phyloP scores from a whole-genome alignment of 768 basidiomycete species.

The Suillus brevipes region DNA sequence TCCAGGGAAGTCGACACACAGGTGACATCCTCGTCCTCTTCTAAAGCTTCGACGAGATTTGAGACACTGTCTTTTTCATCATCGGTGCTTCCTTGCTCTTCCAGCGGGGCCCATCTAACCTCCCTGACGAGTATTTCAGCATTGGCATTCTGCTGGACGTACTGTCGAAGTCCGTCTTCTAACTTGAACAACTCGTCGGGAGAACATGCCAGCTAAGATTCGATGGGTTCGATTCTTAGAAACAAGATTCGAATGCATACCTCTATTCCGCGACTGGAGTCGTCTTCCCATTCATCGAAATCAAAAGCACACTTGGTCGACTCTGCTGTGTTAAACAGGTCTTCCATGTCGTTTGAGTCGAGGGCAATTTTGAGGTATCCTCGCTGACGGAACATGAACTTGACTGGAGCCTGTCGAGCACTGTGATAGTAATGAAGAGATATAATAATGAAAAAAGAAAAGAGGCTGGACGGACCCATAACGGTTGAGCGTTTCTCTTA shows the following conservation, averaged over 20 bases:
- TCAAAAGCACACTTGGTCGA: constrained; percentile 40
- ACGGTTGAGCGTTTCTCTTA: constrained; percentile 51
- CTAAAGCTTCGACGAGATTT: constrained; percentile 50
- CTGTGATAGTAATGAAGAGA: constrained; percentile 32
- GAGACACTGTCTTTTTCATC: constrained; percentile 38
- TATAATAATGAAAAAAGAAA: not conserved
- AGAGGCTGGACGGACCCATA: constrained; percentile 42
- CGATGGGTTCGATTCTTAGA: constrained; percentile 4
- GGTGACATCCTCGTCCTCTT: constrained; percentile 57
- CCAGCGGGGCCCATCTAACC: constrained; percentile 54
- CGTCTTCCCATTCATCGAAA: constrained; percentile 41
- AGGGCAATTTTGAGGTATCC: constrained; percentile 52
- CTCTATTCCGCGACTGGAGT: constrained; percentile 36
- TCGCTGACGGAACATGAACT: constrained; percentile 61
- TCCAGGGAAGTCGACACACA: constrained; percentile 59
- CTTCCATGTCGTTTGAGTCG: constrained; percentile 31
- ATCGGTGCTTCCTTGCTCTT: constrained; percentile 42
- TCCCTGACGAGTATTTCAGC: constrained; percentile 49
- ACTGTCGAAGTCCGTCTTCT: constrained; percentile 33
- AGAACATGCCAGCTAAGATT: constrained; percentile 45
- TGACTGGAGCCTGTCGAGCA: constrained; percentile 61
- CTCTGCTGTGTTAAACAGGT: constrained; percentile 36
- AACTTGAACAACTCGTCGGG: constrained; percentile 41
- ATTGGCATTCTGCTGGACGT: constrained; percentile 26
- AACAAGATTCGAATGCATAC: constrained; percentile 20